Conservation (phyloP, 176 grass and related monocot species). For the Oryza coarctata region DNA sequence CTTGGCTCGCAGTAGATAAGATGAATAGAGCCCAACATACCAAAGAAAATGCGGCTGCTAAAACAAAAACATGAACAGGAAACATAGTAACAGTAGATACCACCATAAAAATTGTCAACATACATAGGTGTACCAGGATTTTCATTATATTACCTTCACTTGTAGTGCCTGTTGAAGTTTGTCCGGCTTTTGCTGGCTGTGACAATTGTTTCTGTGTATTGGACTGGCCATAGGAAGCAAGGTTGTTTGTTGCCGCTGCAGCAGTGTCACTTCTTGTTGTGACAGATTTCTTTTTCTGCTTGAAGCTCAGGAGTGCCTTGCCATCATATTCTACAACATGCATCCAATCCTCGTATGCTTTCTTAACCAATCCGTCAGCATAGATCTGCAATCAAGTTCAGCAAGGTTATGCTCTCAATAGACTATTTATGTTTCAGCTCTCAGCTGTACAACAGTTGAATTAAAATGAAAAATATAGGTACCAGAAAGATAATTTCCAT, state of each 20-base stretch:
- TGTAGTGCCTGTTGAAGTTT: conserved; percentile 24
- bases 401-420: conserved; percentile 1
- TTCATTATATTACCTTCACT: conserved; percentile 45
- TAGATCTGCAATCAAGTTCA: conserved; percentile 51
- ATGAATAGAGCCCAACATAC: neutral
- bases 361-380: conserved; percentile 74
- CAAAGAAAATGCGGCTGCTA: neutral
- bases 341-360: conserved; percentile 85
- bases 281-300: conserved; percentile 78
- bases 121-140: neutral
- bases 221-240: conserved; percentile 32
- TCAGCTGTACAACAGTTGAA: neutral
- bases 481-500: neutral
- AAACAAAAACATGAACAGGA: conserved; percentile 1
- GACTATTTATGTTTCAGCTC: neutral
- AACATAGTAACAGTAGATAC: neutral
- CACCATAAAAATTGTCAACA: neutral
- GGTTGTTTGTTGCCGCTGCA: conserved; percentile 42
- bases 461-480: neutral
- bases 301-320: conserved; percentile 76
- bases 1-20: neutral
- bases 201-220: conserved; percentile 40
- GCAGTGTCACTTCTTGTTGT: conserved; percentile 60
- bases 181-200: conserved; percentile 36
- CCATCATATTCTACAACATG: conserved; percentile 93